Percentiles rank a stretch among this genome's conserved stretches.
phyloP scores from a whole-genome alignment of 768 basidiomycete species.

The Rubroboletus pulcherrimus region DNA sequence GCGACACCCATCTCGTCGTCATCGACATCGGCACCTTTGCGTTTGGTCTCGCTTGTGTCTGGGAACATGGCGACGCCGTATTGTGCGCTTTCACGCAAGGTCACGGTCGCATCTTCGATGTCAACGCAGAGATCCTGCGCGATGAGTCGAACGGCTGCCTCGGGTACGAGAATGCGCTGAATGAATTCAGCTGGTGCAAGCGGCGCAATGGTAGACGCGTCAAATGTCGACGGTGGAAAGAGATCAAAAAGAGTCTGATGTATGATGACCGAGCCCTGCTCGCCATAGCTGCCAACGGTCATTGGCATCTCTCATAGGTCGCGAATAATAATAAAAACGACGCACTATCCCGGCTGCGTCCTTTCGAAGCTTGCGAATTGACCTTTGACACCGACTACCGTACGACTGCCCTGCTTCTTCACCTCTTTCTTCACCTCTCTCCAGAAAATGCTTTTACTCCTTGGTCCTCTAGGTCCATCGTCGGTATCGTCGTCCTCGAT shows the following conservation, averaged over 20 bases:
- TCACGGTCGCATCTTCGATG: conserved; percentile 47
- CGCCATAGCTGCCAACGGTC: conserved; percentile 64
- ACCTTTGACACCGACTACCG: conserved; percentile 62
- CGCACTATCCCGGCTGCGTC: conserved; percentile 88
- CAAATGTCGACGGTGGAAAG: conserved; percentile 61
- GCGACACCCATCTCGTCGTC: conserved; percentile 32
- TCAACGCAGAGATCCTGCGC: conserved; percentile 61
- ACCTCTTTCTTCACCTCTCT: conserved; percentile 59
- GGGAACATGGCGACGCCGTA: conserved; percentile 90
- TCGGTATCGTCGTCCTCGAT: conserved; percentile 12
- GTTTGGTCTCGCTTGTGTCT: conserved; percentile 31
- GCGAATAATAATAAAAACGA: conserved; percentile 12
- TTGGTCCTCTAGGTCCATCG: conserved; percentile 19
- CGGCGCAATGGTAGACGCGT: conserved; percentile 53
- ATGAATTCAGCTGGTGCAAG: conserved; percentile 75
- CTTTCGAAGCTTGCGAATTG: conserved; percentile 80
- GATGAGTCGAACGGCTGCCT: conserved; percentile 79
- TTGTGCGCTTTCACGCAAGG: conserved; percentile 70
- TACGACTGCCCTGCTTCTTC: conserved; percentile 60
- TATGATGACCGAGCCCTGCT: conserved; percentile 78
- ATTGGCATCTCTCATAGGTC: not conserved
- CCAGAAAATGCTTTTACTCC: conserved; percentile 62
- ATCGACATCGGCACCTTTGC: conserved; percentile 35
- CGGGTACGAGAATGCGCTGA: conserved; percentile 84
- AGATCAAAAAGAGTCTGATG: conserved; percentile 71